phyloP scores from a whole-genome alignment of 768 basidiomycete species.

The Trametes gibbosa region DNA sequence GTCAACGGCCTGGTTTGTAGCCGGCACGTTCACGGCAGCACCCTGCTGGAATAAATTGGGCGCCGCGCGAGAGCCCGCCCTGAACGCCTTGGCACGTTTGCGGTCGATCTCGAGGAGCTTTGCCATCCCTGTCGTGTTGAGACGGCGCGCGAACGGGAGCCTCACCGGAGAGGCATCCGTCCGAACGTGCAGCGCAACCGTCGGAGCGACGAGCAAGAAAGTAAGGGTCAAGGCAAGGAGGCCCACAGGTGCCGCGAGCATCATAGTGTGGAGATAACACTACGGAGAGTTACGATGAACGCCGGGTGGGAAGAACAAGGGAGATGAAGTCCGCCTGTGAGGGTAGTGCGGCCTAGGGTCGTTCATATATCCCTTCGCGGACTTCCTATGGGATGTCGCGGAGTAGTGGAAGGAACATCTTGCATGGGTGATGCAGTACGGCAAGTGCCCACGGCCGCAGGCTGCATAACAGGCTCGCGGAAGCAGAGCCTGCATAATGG shows the following conservation, averaged over 20 bases:
- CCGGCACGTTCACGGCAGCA: background rate
- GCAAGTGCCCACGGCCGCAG: background rate
- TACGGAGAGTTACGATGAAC: too few relatives aligned
- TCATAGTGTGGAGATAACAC: background rate
- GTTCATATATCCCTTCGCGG: constrained; percentile 10
- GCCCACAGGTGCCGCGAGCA: constrained; percentile 7
- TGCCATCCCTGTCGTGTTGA: constrained; percentile 20
- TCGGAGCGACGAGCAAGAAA: background rate
- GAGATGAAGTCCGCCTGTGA: constrained; percentile 6
- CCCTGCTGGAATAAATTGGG: constrained; percentile 5
- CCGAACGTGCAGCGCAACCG: background rate
- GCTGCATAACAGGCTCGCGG: background rate
- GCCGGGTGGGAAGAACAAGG: background rate
- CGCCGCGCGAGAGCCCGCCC: constrained; percentile 17
- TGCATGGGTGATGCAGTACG: background rate
- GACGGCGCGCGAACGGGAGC: constrained; percentile 18
- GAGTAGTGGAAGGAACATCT: background rate
- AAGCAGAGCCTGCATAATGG: background rate
- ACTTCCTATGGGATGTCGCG: background rate
- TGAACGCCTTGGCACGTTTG: constrained; percentile 16
- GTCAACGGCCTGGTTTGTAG: constrained; percentile 21
- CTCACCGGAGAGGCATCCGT: constrained; percentile 16
- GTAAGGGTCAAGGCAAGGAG: background rate
- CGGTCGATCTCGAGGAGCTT: constrained; percentile 20
- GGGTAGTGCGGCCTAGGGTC: background rate